Evolutionary conservation across 192 early-diverging fungal genomes (phyloP).

Genomic region (Mortierella hygrophila): DNA sequence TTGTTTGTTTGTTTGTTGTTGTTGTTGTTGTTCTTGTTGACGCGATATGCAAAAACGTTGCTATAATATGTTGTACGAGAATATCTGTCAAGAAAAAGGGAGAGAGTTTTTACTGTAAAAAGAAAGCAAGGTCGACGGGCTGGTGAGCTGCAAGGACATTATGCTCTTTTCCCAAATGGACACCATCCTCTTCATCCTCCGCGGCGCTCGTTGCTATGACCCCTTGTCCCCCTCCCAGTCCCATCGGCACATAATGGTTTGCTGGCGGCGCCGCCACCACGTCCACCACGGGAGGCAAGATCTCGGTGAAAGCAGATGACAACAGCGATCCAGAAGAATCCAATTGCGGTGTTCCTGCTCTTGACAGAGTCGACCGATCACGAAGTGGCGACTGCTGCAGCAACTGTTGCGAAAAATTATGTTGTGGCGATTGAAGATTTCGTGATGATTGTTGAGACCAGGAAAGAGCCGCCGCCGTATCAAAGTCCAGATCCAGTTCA

Average conservation of each 20-base stretch:
- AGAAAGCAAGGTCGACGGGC: not conserved
- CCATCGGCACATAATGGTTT: constrained; percentile 44
- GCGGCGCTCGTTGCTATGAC: not conserved
- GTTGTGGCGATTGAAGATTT: constrained; percentile 16
- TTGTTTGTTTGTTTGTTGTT: not conserved
- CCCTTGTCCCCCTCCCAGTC: constrained; percentile 8
- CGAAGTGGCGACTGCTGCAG: not conserved
- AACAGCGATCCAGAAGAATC: constrained; percentile 20
- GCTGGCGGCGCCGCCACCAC: not conserved
- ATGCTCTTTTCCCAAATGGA: not conserved
- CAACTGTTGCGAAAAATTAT: not conserved
- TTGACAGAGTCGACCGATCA: not conserved
- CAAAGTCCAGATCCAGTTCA: constrained; percentile 34
- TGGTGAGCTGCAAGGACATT: not conserved
- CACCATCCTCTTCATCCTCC: not conserved
- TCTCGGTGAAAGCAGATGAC: constrained; percentile 27
- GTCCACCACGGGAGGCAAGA: constrained; percentile 8
- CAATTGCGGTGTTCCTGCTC: constrained; percentile 31
- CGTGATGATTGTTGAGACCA: constrained; percentile 29
- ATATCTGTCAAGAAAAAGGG: not conserved
- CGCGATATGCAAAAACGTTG: not conserved
- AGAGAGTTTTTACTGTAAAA: not conserved
- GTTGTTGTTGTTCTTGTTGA: not conserved
- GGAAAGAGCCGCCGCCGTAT: constrained; percentile 11
- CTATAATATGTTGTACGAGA: no score